These are phyloP conservation scores for Volutella citrinella DNA, from an alignment of 2,329 filamentous ascomycete species.

Conservation along the genomic window DNA sequence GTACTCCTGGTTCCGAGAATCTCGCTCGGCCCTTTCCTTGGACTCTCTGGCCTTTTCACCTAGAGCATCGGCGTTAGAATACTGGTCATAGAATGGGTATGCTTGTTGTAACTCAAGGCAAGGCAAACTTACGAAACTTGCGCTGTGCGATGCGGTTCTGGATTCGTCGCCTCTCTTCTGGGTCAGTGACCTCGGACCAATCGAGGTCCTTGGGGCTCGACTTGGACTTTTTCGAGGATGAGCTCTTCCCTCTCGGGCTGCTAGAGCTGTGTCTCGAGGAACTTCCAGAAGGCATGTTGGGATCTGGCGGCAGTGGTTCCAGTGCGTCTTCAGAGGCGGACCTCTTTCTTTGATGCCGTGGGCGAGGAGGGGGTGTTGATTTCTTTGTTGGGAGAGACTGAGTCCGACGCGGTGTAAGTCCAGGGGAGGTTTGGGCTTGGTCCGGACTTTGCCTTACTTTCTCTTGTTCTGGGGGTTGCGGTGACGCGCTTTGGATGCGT, in stretches of 20 bases:
- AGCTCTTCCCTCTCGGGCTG: conserved; percentile 26
- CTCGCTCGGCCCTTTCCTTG: conserved; percentile 63
- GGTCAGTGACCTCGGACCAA: conserved; percentile 68
- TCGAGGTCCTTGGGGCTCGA: conserved; percentile 51
- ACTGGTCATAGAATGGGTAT: no score
- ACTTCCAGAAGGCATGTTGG: conserved; percentile 21
- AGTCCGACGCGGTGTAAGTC: conserved; percentile 15
- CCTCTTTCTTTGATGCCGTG: conserved; percentile 15
- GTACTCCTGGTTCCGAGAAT: conserved; percentile 59
- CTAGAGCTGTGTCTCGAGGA: conserved; percentile 21
- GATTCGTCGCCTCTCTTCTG: conserved; percentile 68
- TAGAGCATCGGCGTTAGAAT: conserved; percentile 31
- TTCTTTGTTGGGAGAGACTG: conserved; percentile 13
- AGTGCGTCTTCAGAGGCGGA: conserved; percentile 8
- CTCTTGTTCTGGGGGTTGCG: conserved; percentile 3
- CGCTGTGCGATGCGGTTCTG: conserved; percentile 75
- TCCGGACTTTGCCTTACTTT: conserved; percentile 3
- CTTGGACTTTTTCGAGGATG: conserved; percentile 39
- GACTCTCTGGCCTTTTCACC: conserved; percentile 69
- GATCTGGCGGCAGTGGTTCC: conserved; percentile 1
- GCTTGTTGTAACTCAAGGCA: no score
- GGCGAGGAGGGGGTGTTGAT: background rate
- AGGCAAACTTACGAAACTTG: conserved; percentile 63
- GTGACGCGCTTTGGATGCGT: conserved; percentile 27
- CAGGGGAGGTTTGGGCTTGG: conserved; percentile 7